phyloP scores from a whole-genome alignment of 441 rosid genomes.

The Corymbia calophylla region DNA sequence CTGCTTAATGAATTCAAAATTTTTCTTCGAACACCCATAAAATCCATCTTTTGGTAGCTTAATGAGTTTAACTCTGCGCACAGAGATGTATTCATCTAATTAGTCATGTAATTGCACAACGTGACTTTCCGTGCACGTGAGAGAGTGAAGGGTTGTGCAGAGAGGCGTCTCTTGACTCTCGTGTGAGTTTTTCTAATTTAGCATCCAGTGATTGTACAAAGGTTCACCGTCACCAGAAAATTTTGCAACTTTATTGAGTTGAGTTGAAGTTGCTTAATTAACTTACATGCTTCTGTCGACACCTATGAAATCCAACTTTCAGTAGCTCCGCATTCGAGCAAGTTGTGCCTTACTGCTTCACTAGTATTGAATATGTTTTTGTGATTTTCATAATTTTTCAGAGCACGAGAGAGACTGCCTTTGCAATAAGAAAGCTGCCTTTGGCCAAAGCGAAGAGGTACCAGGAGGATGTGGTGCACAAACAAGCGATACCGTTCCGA shows the following conservation, averaged over 20 bases:
- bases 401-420: slow-evolving; percentile 92
- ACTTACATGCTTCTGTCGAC: neutral
- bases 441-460: slow-evolving; percentile 84
- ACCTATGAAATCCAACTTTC: neutral
- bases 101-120: neutral
- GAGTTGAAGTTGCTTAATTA: neutral
- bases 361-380: neutral
- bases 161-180: neutral
- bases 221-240: neutral
- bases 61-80: neutral
- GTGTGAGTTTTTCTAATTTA: neutral
- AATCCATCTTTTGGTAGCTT: neutral
- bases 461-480: too few relatives aligned
- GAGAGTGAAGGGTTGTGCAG: neutral
- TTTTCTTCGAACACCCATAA: neutral
- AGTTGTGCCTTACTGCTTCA: neutral
- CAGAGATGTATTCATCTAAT: neutral
- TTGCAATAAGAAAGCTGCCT: slow-evolving; percentile 64
- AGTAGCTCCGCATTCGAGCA: neutral
- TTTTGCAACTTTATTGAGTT: neutral
- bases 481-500: slow-evolving; percentile 88
- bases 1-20: neutral
- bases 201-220: neutral
- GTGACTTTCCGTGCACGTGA: neutral
- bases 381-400: slow-evolving; percentile 4